A percentile compares a stretch with the other conserved stretches of the same genome.
phyloP scores from a whole-genome alignment of 2,329 filamentous ascomycete genomes.

The Paraphaeosphaeria sporulosa region DNA sequence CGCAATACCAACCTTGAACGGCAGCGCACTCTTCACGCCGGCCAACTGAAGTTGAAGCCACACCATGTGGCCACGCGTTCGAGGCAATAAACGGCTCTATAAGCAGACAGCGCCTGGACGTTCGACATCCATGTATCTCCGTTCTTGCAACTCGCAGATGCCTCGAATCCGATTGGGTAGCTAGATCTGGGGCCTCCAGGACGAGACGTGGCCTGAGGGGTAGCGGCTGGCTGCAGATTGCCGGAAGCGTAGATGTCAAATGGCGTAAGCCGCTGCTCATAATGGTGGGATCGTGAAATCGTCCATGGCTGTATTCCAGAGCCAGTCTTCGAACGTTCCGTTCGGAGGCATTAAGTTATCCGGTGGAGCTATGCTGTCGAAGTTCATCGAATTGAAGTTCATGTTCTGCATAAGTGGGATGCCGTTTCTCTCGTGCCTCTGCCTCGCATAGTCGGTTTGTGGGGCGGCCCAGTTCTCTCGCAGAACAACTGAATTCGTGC shows the following conservation, averaged over 20 bases:
- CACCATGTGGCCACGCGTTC: background rate
- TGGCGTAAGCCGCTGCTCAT: background rate
- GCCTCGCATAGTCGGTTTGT: constrained; percentile 3
- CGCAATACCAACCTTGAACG: background rate
- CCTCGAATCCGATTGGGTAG: too few relatives aligned
- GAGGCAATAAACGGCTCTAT: background rate
- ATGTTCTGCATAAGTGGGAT: constrained; percentile 20
- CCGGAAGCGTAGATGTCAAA: background rate
- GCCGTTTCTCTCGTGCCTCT: constrained; percentile 5
- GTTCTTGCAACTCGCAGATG: background rate
- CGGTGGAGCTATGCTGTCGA: constrained; percentile 23
- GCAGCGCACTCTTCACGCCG: background rate
- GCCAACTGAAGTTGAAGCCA: background rate
- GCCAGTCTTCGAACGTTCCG: constrained; percentile 23
- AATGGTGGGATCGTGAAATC: constrained; percentile 26
- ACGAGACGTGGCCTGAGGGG: background rate
- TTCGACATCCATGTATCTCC: background rate
- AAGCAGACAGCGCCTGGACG: background rate
- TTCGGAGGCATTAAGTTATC: constrained; percentile 2
- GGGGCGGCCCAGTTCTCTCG: background rate
- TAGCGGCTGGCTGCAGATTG: background rate
- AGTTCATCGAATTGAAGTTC: constrained; percentile 29
- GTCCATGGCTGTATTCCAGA: constrained; percentile 34
- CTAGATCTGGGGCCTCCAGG: too few relatives aligned
- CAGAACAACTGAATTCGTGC: background rate